phyloP scores from a whole-genome alignment of 2,329 filamentous ascomycete genomes.

The Mycosphaerella sp. region DNA sequence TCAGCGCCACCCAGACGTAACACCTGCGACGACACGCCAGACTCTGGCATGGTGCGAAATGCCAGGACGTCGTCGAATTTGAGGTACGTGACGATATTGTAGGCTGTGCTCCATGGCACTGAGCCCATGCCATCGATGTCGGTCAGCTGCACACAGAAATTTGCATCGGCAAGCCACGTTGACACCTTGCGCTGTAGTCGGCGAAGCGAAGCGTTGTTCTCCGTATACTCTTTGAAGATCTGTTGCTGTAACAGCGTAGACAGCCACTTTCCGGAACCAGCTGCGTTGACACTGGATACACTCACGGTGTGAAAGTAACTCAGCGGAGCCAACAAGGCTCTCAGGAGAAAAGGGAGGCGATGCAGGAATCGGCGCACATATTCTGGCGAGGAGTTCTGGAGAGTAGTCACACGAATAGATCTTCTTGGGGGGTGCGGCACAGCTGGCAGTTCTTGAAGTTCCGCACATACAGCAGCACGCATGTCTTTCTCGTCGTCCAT shows the following conservation, averaged over 20 bases:
- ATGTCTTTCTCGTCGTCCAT: constrained; percentile 40
- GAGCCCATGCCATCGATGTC: constrained; percentile 42
- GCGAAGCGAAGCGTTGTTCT: constrained; percentile 40
- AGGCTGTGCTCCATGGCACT: constrained; percentile 45
- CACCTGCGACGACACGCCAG: constrained; percentile 43
- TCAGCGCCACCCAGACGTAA: constrained; percentile 48
- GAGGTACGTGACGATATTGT: constrained; percentile 44
- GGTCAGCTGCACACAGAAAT: constrained; percentile 47
- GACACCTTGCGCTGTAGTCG: constrained; percentile 43
- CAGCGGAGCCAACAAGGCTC: constrained; percentile 44
- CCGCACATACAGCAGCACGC: constrained; percentile 46
- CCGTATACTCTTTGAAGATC: constrained; percentile 46
- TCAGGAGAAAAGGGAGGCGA: constrained; percentile 45
- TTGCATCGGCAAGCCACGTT: constrained; percentile 47
- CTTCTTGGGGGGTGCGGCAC: constrained; percentile 46
- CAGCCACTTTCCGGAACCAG: constrained; percentile 48
- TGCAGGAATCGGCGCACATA: constrained; percentile 42
- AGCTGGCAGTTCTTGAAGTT: constrained; percentile 44
- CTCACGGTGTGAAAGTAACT: constrained; percentile 49
- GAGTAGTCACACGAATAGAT: constrained; percentile 46
- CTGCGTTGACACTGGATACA: constrained; percentile 46
- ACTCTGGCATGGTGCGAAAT: constrained; percentile 42
- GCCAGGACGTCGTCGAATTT: constrained; percentile 46
- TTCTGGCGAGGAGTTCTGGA: constrained; percentile 40
- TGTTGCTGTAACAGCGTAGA: constrained; percentile 43